Conservation (phyloP, 805 yeast species). For the Lachancea mirantina region DNA sequence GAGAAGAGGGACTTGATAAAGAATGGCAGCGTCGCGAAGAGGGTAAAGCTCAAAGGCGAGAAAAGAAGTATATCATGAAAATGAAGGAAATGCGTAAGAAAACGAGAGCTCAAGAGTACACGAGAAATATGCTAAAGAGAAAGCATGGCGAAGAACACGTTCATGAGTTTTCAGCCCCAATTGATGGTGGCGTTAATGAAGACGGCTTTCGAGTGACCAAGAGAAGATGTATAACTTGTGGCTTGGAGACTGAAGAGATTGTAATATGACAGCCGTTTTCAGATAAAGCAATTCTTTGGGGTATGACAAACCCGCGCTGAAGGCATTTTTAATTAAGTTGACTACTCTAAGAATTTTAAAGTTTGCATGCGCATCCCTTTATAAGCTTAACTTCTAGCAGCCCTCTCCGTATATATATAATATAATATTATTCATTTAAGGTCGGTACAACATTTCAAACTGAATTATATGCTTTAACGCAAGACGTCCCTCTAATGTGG, state of each 20-base stretch:
- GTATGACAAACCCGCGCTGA: too few relatives aligned
- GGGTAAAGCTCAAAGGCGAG: slow-evolving; percentile 62
- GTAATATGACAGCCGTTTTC: too few relatives aligned
- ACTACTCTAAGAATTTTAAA: too few relatives aligned
- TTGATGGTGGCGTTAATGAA: slow-evolving; percentile 37
- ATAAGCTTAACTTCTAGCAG: too few relatives aligned
- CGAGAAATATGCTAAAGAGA: slow-evolving; percentile 58
- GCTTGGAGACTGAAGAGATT: slow-evolving; percentile 78
- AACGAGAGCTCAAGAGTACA: slow-evolving; percentile 86
- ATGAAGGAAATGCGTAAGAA: slow-evolving; percentile 82
- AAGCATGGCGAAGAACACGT: slow-evolving; percentile 55
- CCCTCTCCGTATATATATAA: too few relatives aligned
- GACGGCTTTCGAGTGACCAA: slow-evolving; percentile 38
- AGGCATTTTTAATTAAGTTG: too few relatives aligned
- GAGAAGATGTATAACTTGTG: slow-evolving; percentile 72
- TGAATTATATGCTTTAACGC: too few relatives aligned
- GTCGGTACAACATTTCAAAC: too few relatives aligned
- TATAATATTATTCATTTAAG: too few relatives aligned
- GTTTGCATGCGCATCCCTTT: too few relatives aligned
- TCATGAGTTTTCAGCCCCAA: slow-evolving; percentile 67
- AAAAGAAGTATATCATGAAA: slow-evolving; percentile 69
- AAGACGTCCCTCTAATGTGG: too few relatives aligned
- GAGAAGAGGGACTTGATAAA: slow-evolving; percentile 77
- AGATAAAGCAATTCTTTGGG: too few relatives aligned
- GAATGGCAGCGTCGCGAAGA: slow-evolving; percentile 86